A percentile compares a stretch with the other conserved stretches of the same genome.
Conservation (phyloP, 2,329 filamentous ascomycete species). For the Xylariaceae sp. region DNA sequence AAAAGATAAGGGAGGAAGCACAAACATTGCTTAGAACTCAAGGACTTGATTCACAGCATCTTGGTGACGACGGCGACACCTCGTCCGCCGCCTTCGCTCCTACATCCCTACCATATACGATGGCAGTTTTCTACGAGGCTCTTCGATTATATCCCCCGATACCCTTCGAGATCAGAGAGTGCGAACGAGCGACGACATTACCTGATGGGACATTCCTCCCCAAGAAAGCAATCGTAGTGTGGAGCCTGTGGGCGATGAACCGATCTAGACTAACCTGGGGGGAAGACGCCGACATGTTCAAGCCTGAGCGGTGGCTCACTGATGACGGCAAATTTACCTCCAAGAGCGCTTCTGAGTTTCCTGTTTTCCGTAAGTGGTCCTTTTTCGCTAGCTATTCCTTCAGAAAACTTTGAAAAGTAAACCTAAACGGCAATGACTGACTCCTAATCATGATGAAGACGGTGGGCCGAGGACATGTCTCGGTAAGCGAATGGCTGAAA, state of each 20-base stretch:
- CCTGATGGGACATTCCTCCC: slow-evolving; percentile 68
- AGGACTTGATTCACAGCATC: slow-evolving; percentile 8
- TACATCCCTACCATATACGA: slow-evolving; percentile 58
- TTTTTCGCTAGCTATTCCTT: neutral
- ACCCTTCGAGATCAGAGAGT: slow-evolving; percentile 71
- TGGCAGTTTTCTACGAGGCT: slow-evolving; percentile 67
- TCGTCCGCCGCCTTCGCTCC: slow-evolving; percentile 50
- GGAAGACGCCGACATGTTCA: slow-evolving; percentile 60
- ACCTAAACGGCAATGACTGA: slow-evolving; percentile 8
- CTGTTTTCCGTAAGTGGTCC: slow-evolving; percentile 60
- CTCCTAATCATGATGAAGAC: slow-evolving; percentile 6
- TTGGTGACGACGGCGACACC: slow-evolving; percentile 13
- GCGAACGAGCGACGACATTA: slow-evolving; percentile 56
- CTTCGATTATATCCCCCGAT: slow-evolving; percentile 69
- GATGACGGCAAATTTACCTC: slow-evolving; percentile 49
- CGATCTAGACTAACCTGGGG: slow-evolving; percentile 64
- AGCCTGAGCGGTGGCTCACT: slow-evolving; percentile 63
- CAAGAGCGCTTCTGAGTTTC: slow-evolving; percentile 62
- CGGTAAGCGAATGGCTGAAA: slow-evolving; percentile 70
- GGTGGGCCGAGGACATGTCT: slow-evolving; percentile 67
- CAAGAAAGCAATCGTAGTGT: slow-evolving; percentile 60
- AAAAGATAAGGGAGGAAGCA: slow-evolving; percentile 53
- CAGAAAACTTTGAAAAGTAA: no score
- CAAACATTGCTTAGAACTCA: slow-evolving; percentile 32
- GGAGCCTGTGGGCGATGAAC: slow-evolving; percentile 71